Evolutionary conservation across 306 rosid species (phyloP).

Genomic region (Citrullus colocynthis): DNA sequence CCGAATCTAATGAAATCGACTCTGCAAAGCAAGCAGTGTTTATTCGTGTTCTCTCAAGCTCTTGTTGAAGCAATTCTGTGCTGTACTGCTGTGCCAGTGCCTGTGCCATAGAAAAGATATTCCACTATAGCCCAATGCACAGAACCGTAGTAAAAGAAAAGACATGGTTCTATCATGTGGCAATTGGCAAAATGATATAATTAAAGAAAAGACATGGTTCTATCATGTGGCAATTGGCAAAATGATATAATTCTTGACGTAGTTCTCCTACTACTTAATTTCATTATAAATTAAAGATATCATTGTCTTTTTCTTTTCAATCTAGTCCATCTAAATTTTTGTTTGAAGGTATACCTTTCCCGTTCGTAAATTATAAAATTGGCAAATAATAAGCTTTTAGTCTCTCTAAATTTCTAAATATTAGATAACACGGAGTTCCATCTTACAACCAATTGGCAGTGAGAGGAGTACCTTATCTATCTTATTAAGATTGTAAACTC

Average conservation of each 20-base stretch:
- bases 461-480: too few relatives aligned
- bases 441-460: too few relatives aligned
- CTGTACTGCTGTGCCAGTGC: conserved; percentile 86
- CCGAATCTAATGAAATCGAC: conserved; percentile 56
- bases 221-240: not conserved
- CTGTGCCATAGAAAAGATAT: conserved; percentile 28
- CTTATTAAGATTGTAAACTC: too few relatives aligned
- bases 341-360: too few relatives aligned
- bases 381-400: not conserved
- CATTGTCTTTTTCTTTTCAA: not conserved
- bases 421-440: too few relatives aligned
- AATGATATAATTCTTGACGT: not conserved
- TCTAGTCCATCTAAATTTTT: not conserved
- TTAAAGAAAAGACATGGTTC: not conserved
- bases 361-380: not conserved
- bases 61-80: conserved; percentile 76
- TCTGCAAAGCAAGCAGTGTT: conserved; percentile 90
- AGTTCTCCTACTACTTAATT: not conserved
- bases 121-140: not conserved
- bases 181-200: not conserved
- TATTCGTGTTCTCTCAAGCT: conserved; percentile 89
- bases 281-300: not conserved
- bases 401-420: not conserved
- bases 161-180: not conserved
- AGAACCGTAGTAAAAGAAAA: not conserved